A percentile compares a stretch with the other conserved stretches of the same genome.
Conservation (phyloP, 352 stramenopile species). For the Globisporangium recalcitrans region DNA sequence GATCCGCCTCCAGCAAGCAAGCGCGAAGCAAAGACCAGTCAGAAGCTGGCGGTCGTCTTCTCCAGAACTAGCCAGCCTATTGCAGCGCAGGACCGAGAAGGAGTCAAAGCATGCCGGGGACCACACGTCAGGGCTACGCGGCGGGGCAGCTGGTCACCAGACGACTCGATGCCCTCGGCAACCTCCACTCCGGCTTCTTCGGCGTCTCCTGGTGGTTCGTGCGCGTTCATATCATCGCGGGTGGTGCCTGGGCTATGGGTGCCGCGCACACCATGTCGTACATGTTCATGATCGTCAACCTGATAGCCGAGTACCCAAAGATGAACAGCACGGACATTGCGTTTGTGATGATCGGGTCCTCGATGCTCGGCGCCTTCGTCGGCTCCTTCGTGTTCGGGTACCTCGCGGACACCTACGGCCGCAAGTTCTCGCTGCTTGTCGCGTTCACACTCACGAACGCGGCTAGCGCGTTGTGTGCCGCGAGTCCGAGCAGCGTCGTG, state of each 20-base stretch:
- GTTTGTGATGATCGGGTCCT: neutral
- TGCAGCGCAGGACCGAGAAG: no score
- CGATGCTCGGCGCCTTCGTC: neutral
- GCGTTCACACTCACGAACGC: neutral
- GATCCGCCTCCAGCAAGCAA: no score
- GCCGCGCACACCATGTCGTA: neutral
- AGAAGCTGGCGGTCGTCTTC: no score
- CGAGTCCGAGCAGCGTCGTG: neutral
- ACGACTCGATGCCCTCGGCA: neutral
- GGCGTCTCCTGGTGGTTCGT: neutral
- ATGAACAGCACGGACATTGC: neutral
- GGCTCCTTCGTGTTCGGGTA: neutral
- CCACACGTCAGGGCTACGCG: neutral
- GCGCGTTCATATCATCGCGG: neutral
- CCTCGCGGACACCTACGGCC: neutral
- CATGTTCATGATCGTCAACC: neutral
- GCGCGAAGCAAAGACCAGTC: no score
- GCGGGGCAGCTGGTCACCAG: neutral
- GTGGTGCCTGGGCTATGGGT: neutral
- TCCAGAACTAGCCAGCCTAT: no score
- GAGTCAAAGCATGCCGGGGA: no score
- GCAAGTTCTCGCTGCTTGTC: neutral
- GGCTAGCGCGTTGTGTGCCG: neutral
- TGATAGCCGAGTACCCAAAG: neutral
- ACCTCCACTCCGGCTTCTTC: neutral